Percentiles rank a stretch among this genome's conserved stretches.
phyloP scores from a whole-genome alignment of 192 early-diverging fungal genomes.

The Umbelopsis sp. region DNA sequence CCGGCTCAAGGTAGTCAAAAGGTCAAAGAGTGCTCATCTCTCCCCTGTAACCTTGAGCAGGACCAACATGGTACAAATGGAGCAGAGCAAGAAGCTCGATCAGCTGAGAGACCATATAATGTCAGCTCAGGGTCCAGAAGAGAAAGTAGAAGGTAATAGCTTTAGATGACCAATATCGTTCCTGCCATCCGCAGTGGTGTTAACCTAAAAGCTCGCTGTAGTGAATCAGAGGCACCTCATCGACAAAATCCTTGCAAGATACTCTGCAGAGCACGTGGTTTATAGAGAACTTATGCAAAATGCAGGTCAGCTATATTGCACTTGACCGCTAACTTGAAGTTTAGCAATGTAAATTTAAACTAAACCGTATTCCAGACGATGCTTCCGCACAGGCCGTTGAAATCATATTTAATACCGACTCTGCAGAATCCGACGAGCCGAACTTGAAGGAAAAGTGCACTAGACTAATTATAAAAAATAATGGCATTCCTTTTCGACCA shows the following conservation, averaged over 20 bases:
- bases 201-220: conserved; percentile 33
- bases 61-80: conserved; percentile 8
- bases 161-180: not conserved
- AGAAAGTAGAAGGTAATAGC: conserved; percentile 52
- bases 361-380: conserved; percentile 59
- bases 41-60: not conserved
- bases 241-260: conserved; percentile 89
- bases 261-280: conserved; percentile 85
- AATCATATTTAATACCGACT: conserved; percentile 56
- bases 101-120: conserved; percentile 48
- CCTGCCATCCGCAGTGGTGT: not conserved
- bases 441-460: conserved; percentile 49
- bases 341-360: conserved; percentile 40
- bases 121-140: conserved; percentile 53
- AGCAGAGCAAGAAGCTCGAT: conserved; percentile 34
- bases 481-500: conserved; percentile 77
- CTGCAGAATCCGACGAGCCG: conserved; percentile 35
- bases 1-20: too few relatives aligned
- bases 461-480: conserved; percentile 74
- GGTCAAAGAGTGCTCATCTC: too few relatives aligned
- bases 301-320: conserved; percentile 41
- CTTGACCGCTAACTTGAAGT: conserved; percentile 4
- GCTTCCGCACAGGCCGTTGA: conserved; percentile 62
- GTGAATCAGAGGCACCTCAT: conserved; percentile 92
- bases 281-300: conserved; percentile 80